Percentiles rank a stretch among this genome's conserved stretches.
These are phyloP conservation scores for Neoascochyta sp. DNA, from an alignment of 2,329 filamentous ascomycete species.

Conservation along the genomic window DNA sequence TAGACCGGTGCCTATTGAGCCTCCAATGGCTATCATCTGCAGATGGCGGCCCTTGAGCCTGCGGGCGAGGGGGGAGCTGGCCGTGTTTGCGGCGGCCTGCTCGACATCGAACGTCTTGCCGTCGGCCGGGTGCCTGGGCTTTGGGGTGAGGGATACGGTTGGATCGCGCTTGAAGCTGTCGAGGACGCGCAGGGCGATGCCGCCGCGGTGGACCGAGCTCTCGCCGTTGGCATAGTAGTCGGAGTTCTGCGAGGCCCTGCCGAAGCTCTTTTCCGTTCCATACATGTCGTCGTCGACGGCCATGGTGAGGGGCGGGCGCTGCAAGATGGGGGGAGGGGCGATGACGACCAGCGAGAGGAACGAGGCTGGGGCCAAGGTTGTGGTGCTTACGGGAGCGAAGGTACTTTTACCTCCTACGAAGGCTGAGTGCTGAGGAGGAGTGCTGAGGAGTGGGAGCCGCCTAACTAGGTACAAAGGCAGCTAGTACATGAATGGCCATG, in stretches of 20 bases:
- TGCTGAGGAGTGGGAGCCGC: no score
- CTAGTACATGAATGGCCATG: no score
- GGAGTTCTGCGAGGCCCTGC: constrained; percentile 32
- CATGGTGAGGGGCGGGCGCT: no score
- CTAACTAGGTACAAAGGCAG: no score
- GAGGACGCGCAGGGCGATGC: constrained; percentile 42
- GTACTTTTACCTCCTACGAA: no score
- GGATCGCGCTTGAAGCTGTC: constrained; percentile 41
- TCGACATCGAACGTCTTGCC: constrained; percentile 62
- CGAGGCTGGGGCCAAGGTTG: no score
- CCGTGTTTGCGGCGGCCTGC: constrained; percentile 58
- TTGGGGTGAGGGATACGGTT: constrained; percentile 45
- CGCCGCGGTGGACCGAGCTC: constrained; percentile 30
- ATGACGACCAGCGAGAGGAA: no score
- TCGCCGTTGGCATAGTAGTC: constrained; percentile 42
- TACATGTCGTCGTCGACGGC: constrained; percentile 36
- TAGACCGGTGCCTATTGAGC: constrained; percentile 72
- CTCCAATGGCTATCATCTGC: constrained; percentile 63
- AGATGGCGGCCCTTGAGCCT: constrained; percentile 58
- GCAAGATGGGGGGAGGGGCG: no score
- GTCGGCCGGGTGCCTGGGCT: constrained; percentile 48
- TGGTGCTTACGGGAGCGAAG: no score
- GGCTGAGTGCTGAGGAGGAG: no score
- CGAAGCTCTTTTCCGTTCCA: constrained; percentile 39
- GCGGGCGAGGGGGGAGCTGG: constrained; percentile 69